Evolutionary conservation across 2,329 filamentous ascomycete species (phyloP), one percentile per base, ranked within the genome.

Genomic region (Phialophora chinensis): DNA sequence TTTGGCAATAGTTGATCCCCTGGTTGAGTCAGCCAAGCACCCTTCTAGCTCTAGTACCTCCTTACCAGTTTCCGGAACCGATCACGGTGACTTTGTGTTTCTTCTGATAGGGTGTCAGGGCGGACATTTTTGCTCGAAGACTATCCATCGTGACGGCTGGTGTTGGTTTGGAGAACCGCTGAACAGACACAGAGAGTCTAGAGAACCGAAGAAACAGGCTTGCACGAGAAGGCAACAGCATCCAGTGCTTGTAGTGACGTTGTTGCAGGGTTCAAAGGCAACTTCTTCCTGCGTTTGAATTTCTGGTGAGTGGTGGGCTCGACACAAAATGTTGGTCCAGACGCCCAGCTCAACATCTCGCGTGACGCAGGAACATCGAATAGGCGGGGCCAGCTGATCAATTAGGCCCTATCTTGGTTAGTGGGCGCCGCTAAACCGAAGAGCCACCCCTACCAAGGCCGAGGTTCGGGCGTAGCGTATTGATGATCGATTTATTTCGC

Each of bases 1-100:
- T 82, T 99, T 99, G 77, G 93, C 89, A 80, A 99, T 97, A 66
- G 95, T 96, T 67, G 93, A 97, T 74, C 95, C 95, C 93, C 91
- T 95, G 67, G 25, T 29, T 10, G 42, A 50, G 27, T 49, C 35
- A 66, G 58, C 31, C 17, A 25, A 14, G 53, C 20, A 33, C 25
- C 50, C 12, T 14, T 27, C 7, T 44, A 49, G 14, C 14, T 5
- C 12, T 17, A 20, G 23, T 25, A 8, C 47, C 27, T 31, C 60
- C 84, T 68, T 83, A 94, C 93, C 95, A 99, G 80, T 99, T 99
- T 75, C 95, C 95, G 60, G 94, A 98, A 74, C 95, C 95, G 72
- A 99, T 87, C 60, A 99, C 88, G 69, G 93, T 93, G 75, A 97
- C 91, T 85, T 93, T 96, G 86, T 97, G 93, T 81, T 90, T 93